Conservation (phyloP, 768 basidiomycete species). For the Boletus barrowsii region DNA sequence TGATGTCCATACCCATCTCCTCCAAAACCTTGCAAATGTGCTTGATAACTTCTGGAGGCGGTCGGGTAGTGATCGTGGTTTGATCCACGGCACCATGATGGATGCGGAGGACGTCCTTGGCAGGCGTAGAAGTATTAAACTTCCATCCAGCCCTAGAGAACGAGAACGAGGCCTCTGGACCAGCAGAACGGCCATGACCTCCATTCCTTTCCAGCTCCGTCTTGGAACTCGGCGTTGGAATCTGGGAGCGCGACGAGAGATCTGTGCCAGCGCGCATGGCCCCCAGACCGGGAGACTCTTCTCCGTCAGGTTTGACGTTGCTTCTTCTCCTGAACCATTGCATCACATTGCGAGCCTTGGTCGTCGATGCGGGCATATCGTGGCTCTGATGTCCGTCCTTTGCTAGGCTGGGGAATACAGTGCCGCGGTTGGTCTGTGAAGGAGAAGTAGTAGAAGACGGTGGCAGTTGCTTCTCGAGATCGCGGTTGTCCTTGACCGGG, state of each 20-base stretch:
- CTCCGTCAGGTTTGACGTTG: conserved; percentile 38
- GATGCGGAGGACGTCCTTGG: conserved; percentile 61
- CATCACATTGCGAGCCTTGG: conserved; percentile 94
- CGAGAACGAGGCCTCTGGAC: conserved; percentile 30
- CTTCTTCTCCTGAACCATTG: conserved; percentile 91
- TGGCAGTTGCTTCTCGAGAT: conserved; percentile 33
- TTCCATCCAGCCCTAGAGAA: conserved; percentile 38
- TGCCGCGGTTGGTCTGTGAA: conserved; percentile 22
- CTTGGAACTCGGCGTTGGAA: conserved; percentile 29
- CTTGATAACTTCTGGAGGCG: conserved; percentile 84
- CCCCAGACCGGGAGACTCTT: conserved; percentile 14
- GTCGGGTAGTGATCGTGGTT: conserved; percentile 77
- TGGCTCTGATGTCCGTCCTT: conserved; percentile 27
- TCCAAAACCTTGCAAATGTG: conserved; percentile 78
- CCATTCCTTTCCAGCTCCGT: conserved; percentile 20
- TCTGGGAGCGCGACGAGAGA: conserved; percentile 28
- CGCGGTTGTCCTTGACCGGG: conserved; percentile 45
- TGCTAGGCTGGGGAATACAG: conserved; percentile 25
- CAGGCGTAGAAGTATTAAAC: conserved; percentile 29
- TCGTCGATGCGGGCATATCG: conserved; percentile 68
- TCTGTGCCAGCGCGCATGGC: conserved; percentile 20
- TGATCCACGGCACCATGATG: conserved; percentile 94
- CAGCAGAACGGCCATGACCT: conserved; percentile 20
- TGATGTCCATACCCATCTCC: conserved; percentile 88
- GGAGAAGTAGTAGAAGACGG: conserved; percentile 32